Conservation (phyloP, 805 yeast genomes). For the Vanderwaltozyma verrucispora region DNA sequence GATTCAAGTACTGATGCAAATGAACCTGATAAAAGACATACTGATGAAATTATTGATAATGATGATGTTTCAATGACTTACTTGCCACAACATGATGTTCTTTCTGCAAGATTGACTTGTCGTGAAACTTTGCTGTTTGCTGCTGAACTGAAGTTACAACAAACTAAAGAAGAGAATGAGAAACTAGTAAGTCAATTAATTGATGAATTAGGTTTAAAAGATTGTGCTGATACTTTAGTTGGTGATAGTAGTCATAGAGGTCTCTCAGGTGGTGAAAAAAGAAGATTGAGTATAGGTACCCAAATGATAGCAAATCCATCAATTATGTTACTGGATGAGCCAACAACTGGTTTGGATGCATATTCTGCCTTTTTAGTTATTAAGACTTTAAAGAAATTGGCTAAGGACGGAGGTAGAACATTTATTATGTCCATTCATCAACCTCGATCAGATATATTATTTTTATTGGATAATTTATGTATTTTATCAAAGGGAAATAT, state of each 20-base stretch:
- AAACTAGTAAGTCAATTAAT: conserved; percentile 50
- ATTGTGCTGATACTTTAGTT: conserved; percentile 49
- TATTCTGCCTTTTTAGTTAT: conserved; percentile 60
- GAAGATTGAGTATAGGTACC: conserved; percentile 68
- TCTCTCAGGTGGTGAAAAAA: conserved; percentile 76
- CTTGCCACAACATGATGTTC: conserved; percentile 64
- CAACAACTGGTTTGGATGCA: conserved; percentile 81
- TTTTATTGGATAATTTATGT: conserved; percentile 56
- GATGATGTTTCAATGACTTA: conserved; percentile 35
- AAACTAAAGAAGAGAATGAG: conserved; percentile 34
- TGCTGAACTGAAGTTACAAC: conserved; percentile 55
- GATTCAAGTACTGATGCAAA: neutral
- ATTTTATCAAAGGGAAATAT: conserved; percentile 57
- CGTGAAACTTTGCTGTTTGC: conserved; percentile 60
- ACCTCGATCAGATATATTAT: conserved; percentile 69
- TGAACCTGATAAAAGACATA: neutral
- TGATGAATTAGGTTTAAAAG: conserved; percentile 53
- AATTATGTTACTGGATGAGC: conserved; percentile 70
- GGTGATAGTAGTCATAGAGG: conserved; percentile 48
- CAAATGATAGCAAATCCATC: conserved; percentile 72
- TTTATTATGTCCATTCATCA: conserved; percentile 73
- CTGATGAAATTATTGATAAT: neutral
- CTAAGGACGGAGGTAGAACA: conserved; percentile 51
- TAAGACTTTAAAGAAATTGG: conserved; percentile 47
- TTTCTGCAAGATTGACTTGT: conserved; percentile 62